Percentiles rank a stretch among this genome's conserved stretches.
These are phyloP conservation scores for Yarrowia bubula DNA, from an alignment of 805 yeast species.

Conservation along the genomic window DNA sequence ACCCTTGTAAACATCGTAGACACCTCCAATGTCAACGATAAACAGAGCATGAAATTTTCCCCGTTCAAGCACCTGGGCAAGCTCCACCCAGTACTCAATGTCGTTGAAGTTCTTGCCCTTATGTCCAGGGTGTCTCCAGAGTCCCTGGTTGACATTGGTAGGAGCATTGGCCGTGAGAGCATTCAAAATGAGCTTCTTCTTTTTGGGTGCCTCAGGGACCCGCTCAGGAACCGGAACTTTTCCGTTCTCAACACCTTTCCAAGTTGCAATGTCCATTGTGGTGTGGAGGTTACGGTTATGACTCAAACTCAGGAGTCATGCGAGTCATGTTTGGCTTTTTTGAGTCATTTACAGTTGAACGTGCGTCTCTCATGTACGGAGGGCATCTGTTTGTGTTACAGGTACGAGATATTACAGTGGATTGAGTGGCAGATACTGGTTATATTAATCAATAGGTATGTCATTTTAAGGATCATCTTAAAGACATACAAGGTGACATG, in stretches of 20 bases:
- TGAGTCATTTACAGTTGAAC: neutral
- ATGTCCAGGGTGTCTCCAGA: slow-evolving; percentile 46
- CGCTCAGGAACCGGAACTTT: neutral
- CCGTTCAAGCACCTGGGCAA: slow-evolving; percentile 42
- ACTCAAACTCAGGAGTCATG: slow-evolving; percentile 3
- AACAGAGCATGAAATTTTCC: slow-evolving; percentile 44
- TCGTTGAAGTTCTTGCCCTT: slow-evolving; percentile 36
- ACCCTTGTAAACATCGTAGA: slow-evolving; percentile 46
- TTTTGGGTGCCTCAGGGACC: neutral
- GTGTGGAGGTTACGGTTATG: neutral
- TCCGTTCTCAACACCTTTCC: slow-evolving; percentile 11
- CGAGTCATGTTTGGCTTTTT: neutral
- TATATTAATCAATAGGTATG: no score
- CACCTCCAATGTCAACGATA: slow-evolving; percentile 45
- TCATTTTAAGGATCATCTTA: no score
- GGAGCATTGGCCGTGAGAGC: slow-evolving; percentile 42
- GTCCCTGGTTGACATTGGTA: slow-evolving; percentile 36
- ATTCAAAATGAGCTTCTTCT: slow-evolving; percentile 41
- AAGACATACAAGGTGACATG: no score
- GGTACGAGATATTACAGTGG: neutral
- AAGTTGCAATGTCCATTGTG: neutral
- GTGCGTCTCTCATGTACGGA: neutral
- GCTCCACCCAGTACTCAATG: slow-evolving; percentile 43
- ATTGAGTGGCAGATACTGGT: no score
- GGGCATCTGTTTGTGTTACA: neutral